Evolutionary conservation across 768 basidiomycete genomes (phyloP).

Genomic region (Cyathus striatus): DNA sequence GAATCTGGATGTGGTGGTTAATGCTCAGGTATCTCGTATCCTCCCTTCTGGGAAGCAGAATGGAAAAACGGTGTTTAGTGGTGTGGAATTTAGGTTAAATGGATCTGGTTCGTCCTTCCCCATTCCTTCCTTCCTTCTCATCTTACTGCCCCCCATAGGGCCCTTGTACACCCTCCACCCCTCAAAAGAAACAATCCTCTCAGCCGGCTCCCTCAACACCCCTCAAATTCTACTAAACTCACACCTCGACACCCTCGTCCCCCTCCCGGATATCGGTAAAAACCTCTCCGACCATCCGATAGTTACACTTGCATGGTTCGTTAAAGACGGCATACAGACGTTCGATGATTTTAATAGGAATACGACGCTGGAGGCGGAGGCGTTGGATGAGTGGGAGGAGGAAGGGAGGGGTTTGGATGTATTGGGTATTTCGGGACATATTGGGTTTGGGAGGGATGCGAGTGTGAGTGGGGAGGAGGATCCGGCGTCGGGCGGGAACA

Average conservation of each 20-base stretch:
- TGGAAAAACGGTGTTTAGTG: conserved; percentile 1
- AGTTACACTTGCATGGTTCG: conserved; percentile 14
- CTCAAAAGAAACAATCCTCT: conserved; percentile 27
- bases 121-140: background rate
- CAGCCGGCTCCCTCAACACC: conserved; percentile 29
- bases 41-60: background rate
- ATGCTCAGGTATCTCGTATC: conserved; percentile 7
- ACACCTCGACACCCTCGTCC: conserved; percentile 24
- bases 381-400: conserved; percentile 21
- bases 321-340: conserved; percentile 20
- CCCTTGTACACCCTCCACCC: conserved; percentile 13
- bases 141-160: conserved; percentile 3
- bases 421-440: conserved; percentile 12
- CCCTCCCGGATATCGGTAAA: conserved; percentile 24
- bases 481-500: conserved; percentile 24
- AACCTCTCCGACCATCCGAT: conserved; percentile 26
- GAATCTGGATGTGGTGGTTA: conserved; percentile 13
- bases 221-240: conserved; percentile 28
- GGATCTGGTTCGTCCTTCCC: conserved; percentile 1
- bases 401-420: conserved; percentile 22
- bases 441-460: conserved; percentile 17
- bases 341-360: conserved; percentile 17
- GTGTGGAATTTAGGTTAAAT: conserved; percentile 7
- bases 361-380: conserved; percentile 11
- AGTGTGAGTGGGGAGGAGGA: conserved; percentile 17